Conservation (phyloP, 305 asterid genomes). For the Monarda citriodora region DNA sequence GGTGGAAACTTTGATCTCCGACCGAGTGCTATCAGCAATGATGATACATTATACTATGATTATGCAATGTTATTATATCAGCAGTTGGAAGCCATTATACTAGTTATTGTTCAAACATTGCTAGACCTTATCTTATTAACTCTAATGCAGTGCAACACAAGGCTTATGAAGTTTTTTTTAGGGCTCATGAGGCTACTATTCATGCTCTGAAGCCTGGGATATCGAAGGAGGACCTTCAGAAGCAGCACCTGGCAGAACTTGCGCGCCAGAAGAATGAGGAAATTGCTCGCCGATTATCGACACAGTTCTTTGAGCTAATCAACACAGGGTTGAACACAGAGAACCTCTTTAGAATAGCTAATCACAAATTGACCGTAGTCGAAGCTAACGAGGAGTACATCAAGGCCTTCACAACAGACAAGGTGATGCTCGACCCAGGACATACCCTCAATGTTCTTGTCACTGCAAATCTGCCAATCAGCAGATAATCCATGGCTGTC, state of each 20-base stretch:
- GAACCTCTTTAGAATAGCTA: conserved; percentile 59
- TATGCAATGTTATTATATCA: conserved; percentile 65
- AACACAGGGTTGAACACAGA: conserved; percentile 64
- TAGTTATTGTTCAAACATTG: conserved; percentile 79
- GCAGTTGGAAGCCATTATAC: conserved; percentile 82
- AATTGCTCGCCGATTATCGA: conserved; percentile 66
- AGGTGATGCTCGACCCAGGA: conserved; percentile 74
- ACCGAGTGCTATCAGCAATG: conserved; percentile 76
- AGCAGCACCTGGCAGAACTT: conserved; percentile 78
- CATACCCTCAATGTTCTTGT: conserved; percentile 62
- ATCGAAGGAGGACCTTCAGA: conserved; percentile 63
- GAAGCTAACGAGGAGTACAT: conserved; percentile 76
- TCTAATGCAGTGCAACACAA: conserved; percentile 50
- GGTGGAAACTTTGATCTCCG: conserved; percentile 76
- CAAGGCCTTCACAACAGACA: conserved; percentile 47
- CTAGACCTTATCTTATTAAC: conserved; percentile 73
- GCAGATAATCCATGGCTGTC: conserved; percentile 70
- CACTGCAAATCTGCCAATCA: conserved; percentile 59
- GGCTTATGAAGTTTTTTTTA: conserved; percentile 76
- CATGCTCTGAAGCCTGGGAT: conserved; percentile 65
- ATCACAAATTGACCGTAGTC: conserved; percentile 57
- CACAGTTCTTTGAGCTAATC: too few species aligned
- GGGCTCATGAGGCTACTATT: conserved; percentile 80
- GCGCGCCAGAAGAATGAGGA: conserved; percentile 78
- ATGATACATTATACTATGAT: conserved; percentile 60